phyloP scores from a whole-genome alignment of 768 basidiomycete species.

The Tremella fuciformis region DNA sequence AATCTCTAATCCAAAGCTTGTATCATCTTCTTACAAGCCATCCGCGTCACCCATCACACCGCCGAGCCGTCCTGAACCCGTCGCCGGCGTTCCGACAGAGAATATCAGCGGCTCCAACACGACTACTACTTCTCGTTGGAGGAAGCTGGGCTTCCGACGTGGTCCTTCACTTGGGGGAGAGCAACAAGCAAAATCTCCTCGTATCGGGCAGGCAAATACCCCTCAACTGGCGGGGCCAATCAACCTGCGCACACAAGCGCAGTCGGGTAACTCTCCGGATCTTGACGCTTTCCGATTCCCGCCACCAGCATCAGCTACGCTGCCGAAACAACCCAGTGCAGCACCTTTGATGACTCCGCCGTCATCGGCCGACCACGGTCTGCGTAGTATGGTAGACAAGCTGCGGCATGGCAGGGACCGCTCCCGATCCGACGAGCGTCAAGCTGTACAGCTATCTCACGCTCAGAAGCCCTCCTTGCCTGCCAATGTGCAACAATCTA shows the following conservation, averaged over 20 bases:
- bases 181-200: slow-evolving; percentile 5
- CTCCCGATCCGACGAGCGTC: background rate
- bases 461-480: background rate
- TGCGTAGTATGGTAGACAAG: slow-evolving; percentile 22
- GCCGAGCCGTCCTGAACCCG: slow-evolving; percentile 14
- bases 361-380: slow-evolving; percentile 5
- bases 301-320: slow-evolving; percentile 1
- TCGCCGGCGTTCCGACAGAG: slow-evolving; percentile 20
- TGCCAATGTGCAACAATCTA: background rate
- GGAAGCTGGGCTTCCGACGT: slow-evolving; percentile 35
- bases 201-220: background rate
- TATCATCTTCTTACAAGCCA: slow-evolving; percentile 38
- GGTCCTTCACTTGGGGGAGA: slow-evolving; percentile 6
- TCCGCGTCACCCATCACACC: slow-evolving; percentile 20
- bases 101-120: slow-evolving; percentile 28
- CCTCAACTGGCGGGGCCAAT: slow-evolving; percentile 26
- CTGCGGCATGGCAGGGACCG: slow-evolving; percentile 7
- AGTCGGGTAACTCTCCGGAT: slow-evolving; percentile 10
- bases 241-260: slow-evolving; percentile 10
- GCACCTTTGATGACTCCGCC: slow-evolving; percentile 2
- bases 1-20: slow-evolving; percentile 38
- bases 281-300: slow-evolving; percentile 33
- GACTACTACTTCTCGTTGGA: slow-evolving; percentile 35
- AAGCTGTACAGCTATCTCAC: background rate
- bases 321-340: background rate